phyloP scores from a whole-genome alignment of 2,329 filamentous ascomycete species.

The Aquanectria penicillioides region DNA sequence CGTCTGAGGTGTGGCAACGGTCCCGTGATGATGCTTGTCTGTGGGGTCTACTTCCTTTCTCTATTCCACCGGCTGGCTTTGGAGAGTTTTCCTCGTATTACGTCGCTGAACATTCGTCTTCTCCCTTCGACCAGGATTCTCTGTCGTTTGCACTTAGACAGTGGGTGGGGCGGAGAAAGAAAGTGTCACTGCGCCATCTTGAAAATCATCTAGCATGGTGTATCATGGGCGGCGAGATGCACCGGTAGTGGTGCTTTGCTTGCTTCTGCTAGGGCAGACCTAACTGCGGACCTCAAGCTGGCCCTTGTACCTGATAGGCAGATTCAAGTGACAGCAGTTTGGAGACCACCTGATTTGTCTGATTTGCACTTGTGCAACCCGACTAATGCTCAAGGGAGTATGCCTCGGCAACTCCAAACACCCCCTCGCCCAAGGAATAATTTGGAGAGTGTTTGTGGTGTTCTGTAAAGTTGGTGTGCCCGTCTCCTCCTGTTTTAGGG shows the following conservation, averaged over 20 bases:
- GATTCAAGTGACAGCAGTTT: neutral
- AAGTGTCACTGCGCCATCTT: neutral
- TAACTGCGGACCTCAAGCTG: neutral
- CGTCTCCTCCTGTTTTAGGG: neutral
- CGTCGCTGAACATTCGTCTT: neutral
- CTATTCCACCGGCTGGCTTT: neutral
- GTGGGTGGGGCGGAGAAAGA: neutral
- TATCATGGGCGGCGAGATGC: neutral
- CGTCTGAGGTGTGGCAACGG: constrained; percentile 5
- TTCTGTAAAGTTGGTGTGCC: neutral
- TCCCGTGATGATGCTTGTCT: constrained; percentile 38
- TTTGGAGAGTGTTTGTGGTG: too few species aligned
- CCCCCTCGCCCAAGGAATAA: too few species aligned
- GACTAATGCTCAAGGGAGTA: constrained; percentile 28
- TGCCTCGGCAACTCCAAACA: constrained; percentile 31
- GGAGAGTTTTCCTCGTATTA: neutral
- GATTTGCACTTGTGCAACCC: neutral
- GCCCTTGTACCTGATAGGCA: neutral
- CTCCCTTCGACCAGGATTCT: neutral
- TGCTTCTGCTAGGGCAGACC: neutral
- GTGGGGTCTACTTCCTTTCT: constrained; percentile 31
- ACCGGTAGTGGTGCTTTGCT: neutral
- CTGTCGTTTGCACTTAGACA: neutral
- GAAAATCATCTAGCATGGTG: neutral
- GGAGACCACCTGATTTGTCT: neutral